Evolutionary conservation across 371 early-diverging fungal genomes (phyloP), one percentile per base, ranked within the genome.

Genomic region (Apophysomyces variabilis): DNA sequence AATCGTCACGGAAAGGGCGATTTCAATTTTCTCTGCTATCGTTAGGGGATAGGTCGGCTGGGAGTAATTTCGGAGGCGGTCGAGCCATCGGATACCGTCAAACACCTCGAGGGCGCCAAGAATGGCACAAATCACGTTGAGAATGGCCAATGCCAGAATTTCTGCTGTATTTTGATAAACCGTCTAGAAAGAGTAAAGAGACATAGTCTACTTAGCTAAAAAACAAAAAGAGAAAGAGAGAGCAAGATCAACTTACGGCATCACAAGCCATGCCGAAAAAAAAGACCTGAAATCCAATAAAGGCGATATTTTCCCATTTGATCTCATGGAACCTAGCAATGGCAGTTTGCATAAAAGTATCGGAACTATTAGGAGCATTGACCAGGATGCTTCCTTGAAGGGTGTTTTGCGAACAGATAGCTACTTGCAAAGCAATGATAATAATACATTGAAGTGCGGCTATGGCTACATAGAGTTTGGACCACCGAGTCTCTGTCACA

Each of bases 241-340:
- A 26, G 32, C 32, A 9, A 46, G 26, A 38, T 13, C 4, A 8
- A 76, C 74, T 71, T 83, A 78, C 83, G 39, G 84, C 84, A 66
- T 83, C 84, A 54, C 80, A 67, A 9, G 67, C 75, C 78, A 78
- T 78, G 54, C 71, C 78, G 26, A 78, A 45, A 60, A 78, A 78
- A 68, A 73, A 78, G 32, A 71, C 67, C 61, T 78, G 78, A 50
- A 78, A 78, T 21, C 75, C 75, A 58, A 75, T 69, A 60, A 78
- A 75, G 32, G 78, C 78, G 57, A 78, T 66, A 32, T 78, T 78
- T 59, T 78, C 78, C 78, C 78, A 78, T 64, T 75, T 75, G 61
- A 78, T 78, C 41, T 77, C 73, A 12, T 63, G 68, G 7, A 83
- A 61, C 47, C 83, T 60, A 12, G 67, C 72, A 16, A 66, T 43